Percentiles rank a stretch among this genome's conserved stretches.
Evolutionary conservation across 2,329 filamentous ascomycete genomes (phyloP).

Genomic region (Neobulgaria alba): DNA sequence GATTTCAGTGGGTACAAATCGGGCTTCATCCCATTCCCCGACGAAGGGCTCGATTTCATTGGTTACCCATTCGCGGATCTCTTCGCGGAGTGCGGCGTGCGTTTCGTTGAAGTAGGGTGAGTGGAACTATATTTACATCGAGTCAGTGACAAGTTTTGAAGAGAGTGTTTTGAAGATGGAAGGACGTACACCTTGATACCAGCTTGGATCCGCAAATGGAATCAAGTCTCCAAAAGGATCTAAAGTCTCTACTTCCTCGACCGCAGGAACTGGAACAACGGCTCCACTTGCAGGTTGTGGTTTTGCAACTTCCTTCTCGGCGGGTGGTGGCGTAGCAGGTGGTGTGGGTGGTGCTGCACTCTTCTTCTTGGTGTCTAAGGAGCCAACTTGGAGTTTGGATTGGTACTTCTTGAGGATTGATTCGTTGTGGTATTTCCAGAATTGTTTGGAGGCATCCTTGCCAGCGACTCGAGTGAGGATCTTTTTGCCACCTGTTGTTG

Average conservation of each 20-base stretch:
- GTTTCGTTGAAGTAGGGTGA: slow-evolving; percentile 95
- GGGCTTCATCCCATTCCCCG: slow-evolving; percentile 94
- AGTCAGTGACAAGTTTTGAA: too few relatives aligned
- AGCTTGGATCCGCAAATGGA: slow-evolving; percentile 84
- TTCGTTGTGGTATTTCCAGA: slow-evolving; percentile 31
- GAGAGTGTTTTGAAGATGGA: neutral
- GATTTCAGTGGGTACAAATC: slow-evolving; percentile 76
- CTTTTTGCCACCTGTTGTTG: slow-evolving; percentile 27
- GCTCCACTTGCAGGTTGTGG: slow-evolving; percentile 48
- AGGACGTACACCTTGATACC: slow-evolving; percentile 84
- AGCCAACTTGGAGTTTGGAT: slow-evolving; percentile 61
- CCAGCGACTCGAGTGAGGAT: slow-evolving; percentile 27
- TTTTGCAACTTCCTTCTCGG: slow-evolving; percentile 41
- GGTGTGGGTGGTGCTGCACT: slow-evolving; percentile 41
- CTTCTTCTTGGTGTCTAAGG: slow-evolving; percentile 73
- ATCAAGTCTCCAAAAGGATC: slow-evolving; percentile 81
- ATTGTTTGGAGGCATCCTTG: slow-evolving; percentile 29
- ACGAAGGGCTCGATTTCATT: slow-evolving; percentile 83
- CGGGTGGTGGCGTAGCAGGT: slow-evolving; percentile 33
- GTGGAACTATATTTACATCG: slow-evolving; percentile 80
- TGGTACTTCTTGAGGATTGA: slow-evolving; percentile 49
- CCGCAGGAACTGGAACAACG: slow-evolving; percentile 36
- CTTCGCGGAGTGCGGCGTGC: slow-evolving; percentile 81
- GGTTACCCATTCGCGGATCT: slow-evolving; percentile 89
- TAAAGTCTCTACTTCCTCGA: slow-evolving; percentile 59